A percentile compares a stretch with the other conserved stretches of the same genome.
Evolutionary conservation across 176 grass and related monocot genomes (phyloP).

Genomic region (Oryza meridionalis): DNA sequence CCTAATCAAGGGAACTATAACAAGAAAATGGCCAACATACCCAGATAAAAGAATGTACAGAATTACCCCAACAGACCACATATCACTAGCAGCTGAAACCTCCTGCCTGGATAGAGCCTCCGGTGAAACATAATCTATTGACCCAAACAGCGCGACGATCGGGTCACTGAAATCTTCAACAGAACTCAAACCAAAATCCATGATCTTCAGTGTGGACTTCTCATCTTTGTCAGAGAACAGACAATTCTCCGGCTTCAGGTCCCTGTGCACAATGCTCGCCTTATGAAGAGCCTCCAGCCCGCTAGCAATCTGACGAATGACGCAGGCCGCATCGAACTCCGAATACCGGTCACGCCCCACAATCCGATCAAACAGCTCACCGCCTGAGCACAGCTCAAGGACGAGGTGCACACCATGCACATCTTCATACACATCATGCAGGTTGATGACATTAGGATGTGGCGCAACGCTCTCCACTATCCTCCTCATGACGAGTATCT

Average conservation of each 20-base stretch:
- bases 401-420: constrained; percentile 55
- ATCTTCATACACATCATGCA: constrained; percentile 73
- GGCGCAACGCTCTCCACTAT: constrained; percentile 71
- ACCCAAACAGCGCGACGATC: constrained; percentile 61
- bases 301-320: constrained; percentile 57
- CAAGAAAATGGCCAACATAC: constrained; percentile 45
- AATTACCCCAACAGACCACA: constrained; percentile 87
- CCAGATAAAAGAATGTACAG: constrained; percentile 73
- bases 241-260: constrained; percentile 76
- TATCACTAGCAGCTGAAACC: constrained; percentile 68
- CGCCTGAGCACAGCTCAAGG: constrained; percentile 65
- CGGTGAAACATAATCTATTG: constrained; percentile 77
- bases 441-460: constrained; percentile 61
- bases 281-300: constrained; percentile 67
- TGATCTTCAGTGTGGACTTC: constrained; percentile 60
- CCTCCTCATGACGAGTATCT: constrained; percentile 76
- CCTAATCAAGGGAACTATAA: constrained; percentile 19
- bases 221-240: constrained; percentile 53
- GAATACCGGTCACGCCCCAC: constrained; percentile 48
- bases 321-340: constrained; percentile 56
- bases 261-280: constrained; percentile 62
- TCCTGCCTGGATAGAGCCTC: constrained; percentile 62
- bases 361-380: constrained; percentile 71
- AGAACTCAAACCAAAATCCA: constrained; percentile 83
- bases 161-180: constrained; percentile 67